phyloP scores from a whole-genome alignment of 306 rosid species.

The Inga laurina region DNA sequence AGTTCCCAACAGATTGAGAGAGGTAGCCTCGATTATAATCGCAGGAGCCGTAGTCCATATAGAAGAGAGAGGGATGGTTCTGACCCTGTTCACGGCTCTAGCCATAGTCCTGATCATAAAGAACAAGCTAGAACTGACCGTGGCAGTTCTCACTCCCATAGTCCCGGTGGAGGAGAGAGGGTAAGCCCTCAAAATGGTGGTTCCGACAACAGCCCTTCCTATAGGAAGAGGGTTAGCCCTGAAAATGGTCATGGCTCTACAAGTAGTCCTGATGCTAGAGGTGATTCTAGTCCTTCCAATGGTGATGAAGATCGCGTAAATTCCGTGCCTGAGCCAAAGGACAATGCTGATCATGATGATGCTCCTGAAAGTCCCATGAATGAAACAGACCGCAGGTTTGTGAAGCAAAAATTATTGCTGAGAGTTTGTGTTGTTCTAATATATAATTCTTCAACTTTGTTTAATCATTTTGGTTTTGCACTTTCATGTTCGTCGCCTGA shows the following conservation, averaged over 20 bases:
- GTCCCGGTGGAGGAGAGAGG: conserved; percentile 50
- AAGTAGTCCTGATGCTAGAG: conserved; percentile 53
- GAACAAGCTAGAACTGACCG: conserved; percentile 43
- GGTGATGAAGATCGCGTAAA: conserved; percentile 58
- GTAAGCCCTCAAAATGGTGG: conserved; percentile 44
- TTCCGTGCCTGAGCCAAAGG: conserved; percentile 58
- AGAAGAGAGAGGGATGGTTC: conserved; percentile 56
- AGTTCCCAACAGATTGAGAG: conserved; percentile 64
- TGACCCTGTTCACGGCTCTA: conserved; percentile 46
- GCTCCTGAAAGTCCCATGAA: conserved; percentile 83
- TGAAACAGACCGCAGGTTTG: conserved; percentile 80
- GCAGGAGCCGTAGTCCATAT: conserved; percentile 63
- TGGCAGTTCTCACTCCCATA: conserved; percentile 42
- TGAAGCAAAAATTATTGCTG: background rate
- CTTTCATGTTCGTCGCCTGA: background rate
- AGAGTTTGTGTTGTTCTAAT: background rate
- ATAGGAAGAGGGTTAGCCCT: conserved; percentile 56
- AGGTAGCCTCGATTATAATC: conserved; percentile 66
- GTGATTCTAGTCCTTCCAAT: conserved; percentile 54
- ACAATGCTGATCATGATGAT: conserved; percentile 68
- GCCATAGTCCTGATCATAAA: conserved; percentile 50
- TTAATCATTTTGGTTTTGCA: background rate
- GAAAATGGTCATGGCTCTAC: conserved; percentile 54
- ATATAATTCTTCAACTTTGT: background rate
- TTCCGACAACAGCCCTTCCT: conserved; percentile 52